A percentile compares a stretch with the other conserved stretches of the same genome.
Evolutionary conservation across 2,329 filamentous ascomycete species (phyloP).

Genomic region (Fusarium brevicatenulatum): DNA sequence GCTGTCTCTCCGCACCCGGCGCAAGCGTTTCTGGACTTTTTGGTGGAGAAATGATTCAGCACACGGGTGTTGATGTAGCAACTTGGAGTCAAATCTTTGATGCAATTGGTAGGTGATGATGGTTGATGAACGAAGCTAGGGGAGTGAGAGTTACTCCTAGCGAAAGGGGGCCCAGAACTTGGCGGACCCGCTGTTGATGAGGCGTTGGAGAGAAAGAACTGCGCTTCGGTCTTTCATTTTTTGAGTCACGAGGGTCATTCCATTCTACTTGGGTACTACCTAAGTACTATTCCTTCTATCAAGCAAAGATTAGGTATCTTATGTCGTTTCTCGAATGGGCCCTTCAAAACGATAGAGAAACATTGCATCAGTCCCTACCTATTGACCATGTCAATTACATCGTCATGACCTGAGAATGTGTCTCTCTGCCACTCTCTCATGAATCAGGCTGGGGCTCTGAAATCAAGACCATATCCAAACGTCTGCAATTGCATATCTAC

Average conservation of each 20-base stretch:
- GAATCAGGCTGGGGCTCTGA: not conserved
- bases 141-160: constrained; percentile 26
- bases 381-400: not conserved
- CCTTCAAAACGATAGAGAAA: not conserved
- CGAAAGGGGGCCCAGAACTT: constrained; percentile 15
- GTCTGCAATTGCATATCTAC: not conserved
- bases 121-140: constrained; percentile 26
- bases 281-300: not conserved
- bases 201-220: not conserved
- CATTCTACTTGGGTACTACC: not conserved
- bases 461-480: not conserved
- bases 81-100: constrained; percentile 3
- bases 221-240: constrained; percentile 4
- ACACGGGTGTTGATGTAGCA: constrained; percentile 18
- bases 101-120: not conserved
- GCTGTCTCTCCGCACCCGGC: constrained; percentile 27
- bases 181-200: constrained; percentile 28
- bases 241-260: not conserved
- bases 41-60: not conserved
- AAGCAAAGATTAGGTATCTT: no score
- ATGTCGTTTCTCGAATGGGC: not conserved
- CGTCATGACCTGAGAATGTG: not conserved
- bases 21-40: constrained; percentile 7
- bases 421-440: not conserved
- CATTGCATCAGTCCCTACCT: not conserved